Evolutionary conservation across 2,329 filamentous ascomycete species (phyloP).

Genomic region (Fusarium foetens): DNA sequence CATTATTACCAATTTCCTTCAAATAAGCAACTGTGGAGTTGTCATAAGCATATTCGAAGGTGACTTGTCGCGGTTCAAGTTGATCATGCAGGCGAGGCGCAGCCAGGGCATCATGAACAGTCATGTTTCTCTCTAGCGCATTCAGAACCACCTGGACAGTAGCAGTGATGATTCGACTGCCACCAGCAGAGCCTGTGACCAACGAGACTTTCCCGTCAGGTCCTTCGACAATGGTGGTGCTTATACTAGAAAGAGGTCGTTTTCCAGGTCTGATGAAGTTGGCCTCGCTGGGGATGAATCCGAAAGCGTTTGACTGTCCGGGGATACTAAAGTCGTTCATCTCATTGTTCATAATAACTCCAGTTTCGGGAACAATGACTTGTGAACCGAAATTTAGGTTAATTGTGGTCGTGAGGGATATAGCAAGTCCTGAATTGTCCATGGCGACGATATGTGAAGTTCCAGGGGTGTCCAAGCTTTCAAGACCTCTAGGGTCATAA

Average conservation of each 20-base stretch:
- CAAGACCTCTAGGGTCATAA: conserved; percentile 59
- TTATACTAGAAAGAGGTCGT: conserved; percentile 80
- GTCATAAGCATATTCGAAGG: conserved; percentile 78
- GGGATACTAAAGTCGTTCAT: conserved; percentile 83
- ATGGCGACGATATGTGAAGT: conserved; percentile 75
- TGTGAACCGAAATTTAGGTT: conserved; percentile 83
- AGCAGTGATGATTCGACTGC: conserved; percentile 84
- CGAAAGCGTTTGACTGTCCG: conserved; percentile 75
- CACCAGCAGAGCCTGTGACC: conserved; percentile 81
- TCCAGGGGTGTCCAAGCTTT: conserved; percentile 69
- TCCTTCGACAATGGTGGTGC: conserved; percentile 79
- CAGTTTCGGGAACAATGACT: conserved; percentile 82
- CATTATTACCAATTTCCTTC: conserved; percentile 74
- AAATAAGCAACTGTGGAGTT: conserved; percentile 75
- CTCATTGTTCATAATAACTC: conserved; percentile 75
- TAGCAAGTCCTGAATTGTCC: conserved; percentile 75
- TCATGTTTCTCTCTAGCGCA: conserved; percentile 74
- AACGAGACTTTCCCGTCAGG: conserved; percentile 75
- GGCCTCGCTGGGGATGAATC: conserved; percentile 76
- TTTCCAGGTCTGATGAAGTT: conserved; percentile 84
- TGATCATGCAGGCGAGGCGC: conserved; percentile 84
- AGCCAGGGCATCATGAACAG: conserved; percentile 69
- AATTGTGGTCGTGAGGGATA: conserved; percentile 83
- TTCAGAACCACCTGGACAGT: conserved; percentile 83
- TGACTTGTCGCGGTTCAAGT: conserved; percentile 73